Conservation (phyloP, 805 yeast species). For the Wickerhamiella domercqiae region DNA sequence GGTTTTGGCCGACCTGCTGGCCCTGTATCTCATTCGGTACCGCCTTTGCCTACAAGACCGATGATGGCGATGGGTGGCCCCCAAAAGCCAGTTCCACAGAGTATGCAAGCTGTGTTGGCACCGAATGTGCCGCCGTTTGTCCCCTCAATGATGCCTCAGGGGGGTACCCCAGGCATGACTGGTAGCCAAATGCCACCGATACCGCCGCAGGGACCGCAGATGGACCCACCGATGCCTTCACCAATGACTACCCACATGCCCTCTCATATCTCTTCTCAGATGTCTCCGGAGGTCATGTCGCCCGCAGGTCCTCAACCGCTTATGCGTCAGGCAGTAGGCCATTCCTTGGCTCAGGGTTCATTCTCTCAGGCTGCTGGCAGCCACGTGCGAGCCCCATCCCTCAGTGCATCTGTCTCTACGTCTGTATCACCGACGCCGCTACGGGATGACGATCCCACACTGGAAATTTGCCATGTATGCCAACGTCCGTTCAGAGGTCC, state of each 20-base stretch:
- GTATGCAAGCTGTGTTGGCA: too few species aligned
- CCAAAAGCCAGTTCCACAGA: too few species aligned
- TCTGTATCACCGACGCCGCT: conserved; percentile 9
- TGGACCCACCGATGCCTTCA: background rate
- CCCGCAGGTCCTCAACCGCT: too few species aligned
- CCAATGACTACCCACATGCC: too few species aligned
- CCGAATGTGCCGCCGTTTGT: too few species aligned
- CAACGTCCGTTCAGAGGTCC: conserved; percentile 33
- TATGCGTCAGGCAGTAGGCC: too few species aligned
- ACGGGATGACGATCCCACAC: conserved; percentile 12
- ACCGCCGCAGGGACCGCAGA: background rate
- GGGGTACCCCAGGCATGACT: background rate
- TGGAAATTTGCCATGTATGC: conserved; percentile 30
- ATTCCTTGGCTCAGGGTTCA: too few species aligned
- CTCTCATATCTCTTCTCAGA: too few species aligned
- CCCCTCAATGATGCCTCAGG: background rate
- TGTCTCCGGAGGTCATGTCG: too few species aligned
- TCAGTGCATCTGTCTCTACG: conserved; percentile 5
- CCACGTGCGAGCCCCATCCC: conserved; percentile 2
- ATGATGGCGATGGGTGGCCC: too few species aligned
- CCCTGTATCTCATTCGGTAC: background rate
- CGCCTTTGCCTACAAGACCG: conserved; percentile 1
- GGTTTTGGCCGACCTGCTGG: background rate
- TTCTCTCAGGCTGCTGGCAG: too few species aligned
- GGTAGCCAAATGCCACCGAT: background rate